Conservation (phyloP, 345 rosid genomes). For the Litchi chinensis region DNA sequence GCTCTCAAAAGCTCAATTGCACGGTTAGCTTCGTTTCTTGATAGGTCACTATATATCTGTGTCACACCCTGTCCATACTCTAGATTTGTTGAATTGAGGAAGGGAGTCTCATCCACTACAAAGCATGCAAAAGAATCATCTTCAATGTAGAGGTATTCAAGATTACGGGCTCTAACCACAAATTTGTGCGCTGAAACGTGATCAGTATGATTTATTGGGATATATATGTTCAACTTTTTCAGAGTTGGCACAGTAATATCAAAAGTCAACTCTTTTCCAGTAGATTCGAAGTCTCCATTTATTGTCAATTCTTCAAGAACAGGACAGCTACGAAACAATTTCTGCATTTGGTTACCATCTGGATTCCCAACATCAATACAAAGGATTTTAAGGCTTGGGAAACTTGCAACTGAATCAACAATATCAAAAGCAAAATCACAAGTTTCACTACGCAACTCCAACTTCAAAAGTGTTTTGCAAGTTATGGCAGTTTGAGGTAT, state of each 20-base stretch:
- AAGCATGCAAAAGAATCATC: neutral
- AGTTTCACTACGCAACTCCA: neutral
- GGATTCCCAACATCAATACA: neutral
- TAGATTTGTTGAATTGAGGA: too few relatives aligned
- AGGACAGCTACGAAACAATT: neutral
- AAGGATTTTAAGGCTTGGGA: neutral
- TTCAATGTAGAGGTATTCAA: neutral
- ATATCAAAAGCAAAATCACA: neutral
- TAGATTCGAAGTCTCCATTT: neutral
- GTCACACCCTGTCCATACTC: too few relatives aligned
- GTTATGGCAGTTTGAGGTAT: neutral
- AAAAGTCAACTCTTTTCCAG: neutral
- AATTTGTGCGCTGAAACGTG: neutral
- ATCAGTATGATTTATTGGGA: too few relatives aligned
- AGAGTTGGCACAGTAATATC: neutral
- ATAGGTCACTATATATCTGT: too few relatives aligned
- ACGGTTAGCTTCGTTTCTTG: neutral
- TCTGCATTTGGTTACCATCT: neutral
- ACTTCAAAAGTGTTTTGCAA: neutral
- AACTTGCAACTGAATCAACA: neutral
- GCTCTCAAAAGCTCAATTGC: neutral
- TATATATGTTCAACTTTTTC: neutral
- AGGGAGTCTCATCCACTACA: neutral
- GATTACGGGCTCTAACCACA: slow-evolving; percentile 2
- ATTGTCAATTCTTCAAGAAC: neutral